phyloP scores from a whole-genome alignment of 306 rosid species.

The Lablab purpureus region DNA sequence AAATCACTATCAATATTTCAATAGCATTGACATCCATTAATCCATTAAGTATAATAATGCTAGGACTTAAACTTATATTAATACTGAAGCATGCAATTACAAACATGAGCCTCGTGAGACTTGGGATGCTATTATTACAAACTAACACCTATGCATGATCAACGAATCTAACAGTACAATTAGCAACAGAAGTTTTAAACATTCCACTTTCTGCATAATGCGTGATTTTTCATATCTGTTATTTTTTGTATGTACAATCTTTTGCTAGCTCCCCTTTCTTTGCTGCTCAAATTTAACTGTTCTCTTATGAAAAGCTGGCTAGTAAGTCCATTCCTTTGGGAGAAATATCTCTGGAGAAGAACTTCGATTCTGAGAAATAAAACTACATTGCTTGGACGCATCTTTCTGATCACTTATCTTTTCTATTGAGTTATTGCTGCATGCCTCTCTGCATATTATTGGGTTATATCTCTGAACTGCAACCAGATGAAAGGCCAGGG shows the following conservation, averaged over 20 bases:
- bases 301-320: conserved; percentile 24
- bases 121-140: background rate
- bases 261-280: background rate
- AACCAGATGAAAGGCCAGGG: conserved; percentile 37
- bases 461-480: conserved; percentile 46
- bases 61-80: background rate
- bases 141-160: background rate
- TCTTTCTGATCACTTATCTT: conserved; percentile 48
- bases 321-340: conserved; percentile 89
- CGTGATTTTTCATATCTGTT: background rate
- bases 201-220: conserved; percentile 6
- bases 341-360: conserved; percentile 64
- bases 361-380: conserved; percentile 55
- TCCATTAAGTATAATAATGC: background rate
- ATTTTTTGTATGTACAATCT: background rate
- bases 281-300: conserved; percentile 1
- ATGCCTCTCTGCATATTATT: conserved; percentile 33
- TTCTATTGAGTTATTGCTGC: conserved; percentile 18
- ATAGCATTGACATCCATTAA: no score
- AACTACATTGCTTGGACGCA: conserved; percentile 48
- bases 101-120: background rate
- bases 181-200: background rate
- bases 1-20: no score
- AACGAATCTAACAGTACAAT: conserved; percentile 10
- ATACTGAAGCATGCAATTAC: background rate